Percentiles rank a stretch among this genome's conserved stretches.
phyloP scores from a whole-genome alignment of 306 rosid species.

The Macrotyloma uniflorum region DNA sequence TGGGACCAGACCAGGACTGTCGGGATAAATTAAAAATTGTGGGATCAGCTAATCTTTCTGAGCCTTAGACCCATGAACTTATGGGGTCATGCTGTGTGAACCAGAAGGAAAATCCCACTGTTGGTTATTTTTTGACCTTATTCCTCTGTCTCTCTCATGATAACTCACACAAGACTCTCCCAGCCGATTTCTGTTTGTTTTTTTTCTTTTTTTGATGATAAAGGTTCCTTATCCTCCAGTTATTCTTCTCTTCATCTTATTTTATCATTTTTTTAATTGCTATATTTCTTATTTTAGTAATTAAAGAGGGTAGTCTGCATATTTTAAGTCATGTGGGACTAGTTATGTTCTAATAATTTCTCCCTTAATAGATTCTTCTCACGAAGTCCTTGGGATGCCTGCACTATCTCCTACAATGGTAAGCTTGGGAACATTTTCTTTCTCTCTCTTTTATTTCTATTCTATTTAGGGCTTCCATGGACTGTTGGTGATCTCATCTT shows the following conservation, averaged over 20 bases:
- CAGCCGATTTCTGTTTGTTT: background rate
- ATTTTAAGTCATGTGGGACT: conserved; percentile 1
- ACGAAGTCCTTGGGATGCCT: conserved; percentile 80
- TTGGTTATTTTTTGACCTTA: background rate
- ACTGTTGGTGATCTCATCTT: conserved; percentile 36
- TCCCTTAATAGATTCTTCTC: conserved; percentile 63
- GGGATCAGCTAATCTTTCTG: background rate
- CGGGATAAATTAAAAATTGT: background rate
- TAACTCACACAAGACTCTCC: background rate
- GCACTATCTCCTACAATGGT: conserved; percentile 99
- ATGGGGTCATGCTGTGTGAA: background rate
- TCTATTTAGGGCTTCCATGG: conserved; percentile 32
- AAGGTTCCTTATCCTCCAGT: background rate
- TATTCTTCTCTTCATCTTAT: background rate
- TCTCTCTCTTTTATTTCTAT: conserved; percentile 17
- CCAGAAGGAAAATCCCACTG: background rate
- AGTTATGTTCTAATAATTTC: conserved; percentile 31
- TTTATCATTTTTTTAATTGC: background rate
- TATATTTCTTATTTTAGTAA: background rate
- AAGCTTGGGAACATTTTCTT: conserved; percentile 40
- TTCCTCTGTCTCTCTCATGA: background rate
- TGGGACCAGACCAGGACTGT: background rate
- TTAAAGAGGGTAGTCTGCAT: conserved; percentile 30
- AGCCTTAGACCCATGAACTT: background rate
- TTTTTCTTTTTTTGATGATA: background rate